Evolutionary conservation across 2,329 filamentous ascomycete species (phyloP).

Genomic region (Xylariaceae sp.): DNA sequence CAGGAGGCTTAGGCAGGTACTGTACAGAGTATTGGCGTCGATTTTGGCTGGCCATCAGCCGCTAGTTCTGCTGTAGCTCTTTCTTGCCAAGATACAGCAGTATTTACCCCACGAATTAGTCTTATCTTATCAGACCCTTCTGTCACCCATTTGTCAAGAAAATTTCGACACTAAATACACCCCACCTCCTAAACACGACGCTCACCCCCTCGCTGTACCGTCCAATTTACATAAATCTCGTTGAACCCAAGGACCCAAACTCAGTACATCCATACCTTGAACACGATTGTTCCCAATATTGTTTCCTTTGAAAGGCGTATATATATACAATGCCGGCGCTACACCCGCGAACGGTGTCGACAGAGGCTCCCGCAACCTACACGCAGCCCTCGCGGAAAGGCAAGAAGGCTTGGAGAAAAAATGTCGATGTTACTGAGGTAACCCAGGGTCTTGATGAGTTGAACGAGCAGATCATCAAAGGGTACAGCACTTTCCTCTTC

Average conservation of each 20-base stretch:
- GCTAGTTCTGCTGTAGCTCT: too few species aligned
- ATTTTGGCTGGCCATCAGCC: too few species aligned
- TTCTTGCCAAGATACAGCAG: too few species aligned
- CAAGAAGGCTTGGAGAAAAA: conserved; percentile 98
- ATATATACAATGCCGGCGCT: conserved; percentile 47
- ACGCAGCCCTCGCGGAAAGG: conserved; percentile 92
- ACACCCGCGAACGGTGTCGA: conserved; percentile 41
- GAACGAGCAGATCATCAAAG: conserved; percentile 85
- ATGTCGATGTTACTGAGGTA: conserved; percentile 87
- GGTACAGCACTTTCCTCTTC: conserved; percentile 46
- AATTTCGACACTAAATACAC: conserved; percentile 12
- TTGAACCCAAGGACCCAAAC: not conserved
- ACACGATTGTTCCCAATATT: not conserved
- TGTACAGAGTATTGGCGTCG: too few species aligned
- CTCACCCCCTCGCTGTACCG: not conserved
- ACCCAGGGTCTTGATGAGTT: conserved; percentile 75
- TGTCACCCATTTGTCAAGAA: conserved; percentile 6
- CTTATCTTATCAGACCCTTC: conserved; percentile 9
- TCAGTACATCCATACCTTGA: not conserved
- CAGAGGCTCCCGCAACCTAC: conserved; percentile 68
- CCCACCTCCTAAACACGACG: conserved; percentile 2
- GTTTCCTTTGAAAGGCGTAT: not conserved
- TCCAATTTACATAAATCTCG: not conserved
- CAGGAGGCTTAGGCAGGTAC: too few species aligned
- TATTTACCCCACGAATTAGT: too few species aligned